A percentile compares a stretch with the other conserved stretches of the same genome.
Evolutionary conservation across 1,284 basidiomycete species (phyloP).

Genomic region (Caloboletus inedulis): DNA sequence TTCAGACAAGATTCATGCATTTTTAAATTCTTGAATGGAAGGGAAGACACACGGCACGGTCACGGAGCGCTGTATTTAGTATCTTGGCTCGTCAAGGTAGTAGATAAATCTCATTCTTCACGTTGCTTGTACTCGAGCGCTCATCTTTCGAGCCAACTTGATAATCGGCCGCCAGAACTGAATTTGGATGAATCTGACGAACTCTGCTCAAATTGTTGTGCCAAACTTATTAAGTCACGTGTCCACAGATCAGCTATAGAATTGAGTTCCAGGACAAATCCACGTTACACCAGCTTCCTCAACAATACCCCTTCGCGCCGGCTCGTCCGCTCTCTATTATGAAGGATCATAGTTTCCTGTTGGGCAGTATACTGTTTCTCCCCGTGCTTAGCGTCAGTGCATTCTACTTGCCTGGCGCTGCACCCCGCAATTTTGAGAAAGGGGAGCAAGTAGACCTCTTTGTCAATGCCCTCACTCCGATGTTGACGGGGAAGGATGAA

Average conservation of each 20-base stretch:
- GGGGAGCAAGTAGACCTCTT: constrained; percentile 76
- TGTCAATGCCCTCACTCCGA: constrained; percentile 87
- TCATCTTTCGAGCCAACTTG: background rate
- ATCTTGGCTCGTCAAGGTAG: background rate
- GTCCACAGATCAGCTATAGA: background rate
- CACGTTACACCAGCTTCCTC: constrained; percentile 9
- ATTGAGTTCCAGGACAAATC: constrained; percentile 1
- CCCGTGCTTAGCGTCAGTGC: constrained; percentile 34
- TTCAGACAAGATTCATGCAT: constrained; percentile 25
- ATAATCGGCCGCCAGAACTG: background rate
- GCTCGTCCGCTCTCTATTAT: constrained; percentile 14
- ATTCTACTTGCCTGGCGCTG: constrained; percentile 74
- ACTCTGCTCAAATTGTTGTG: no score
- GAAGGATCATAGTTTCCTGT: constrained; percentile 17
- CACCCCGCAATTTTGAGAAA: constrained; percentile 71
- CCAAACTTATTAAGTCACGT: constrained; percentile 25
- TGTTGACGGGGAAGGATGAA: constrained; percentile 65
- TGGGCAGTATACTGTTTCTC: constrained; percentile 23
- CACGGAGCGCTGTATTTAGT: constrained; percentile 2
- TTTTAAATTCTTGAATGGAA: constrained; percentile 16
- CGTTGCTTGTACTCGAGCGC: background rate
- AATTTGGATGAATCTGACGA: no score
- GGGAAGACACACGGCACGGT: background rate
- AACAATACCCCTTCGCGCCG: background rate
- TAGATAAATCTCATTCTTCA: background rate